Evolutionary conservation across 2,329 filamentous ascomycete species (phyloP).

Genomic region (Epichloe sibirici): DNA sequence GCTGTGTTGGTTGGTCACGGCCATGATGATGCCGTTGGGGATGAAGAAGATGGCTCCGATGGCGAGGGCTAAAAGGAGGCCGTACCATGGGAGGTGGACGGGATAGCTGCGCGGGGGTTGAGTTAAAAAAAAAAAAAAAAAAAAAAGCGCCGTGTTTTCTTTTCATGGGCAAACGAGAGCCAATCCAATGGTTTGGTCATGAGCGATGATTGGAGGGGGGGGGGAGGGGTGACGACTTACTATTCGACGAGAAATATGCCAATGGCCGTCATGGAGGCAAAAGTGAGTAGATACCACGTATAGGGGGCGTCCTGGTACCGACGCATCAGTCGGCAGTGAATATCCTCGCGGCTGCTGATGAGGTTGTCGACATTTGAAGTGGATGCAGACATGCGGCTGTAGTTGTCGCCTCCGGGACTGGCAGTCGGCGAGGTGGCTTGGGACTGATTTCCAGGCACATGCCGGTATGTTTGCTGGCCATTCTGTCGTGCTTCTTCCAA

Average conservation of each 20-base stretch:
- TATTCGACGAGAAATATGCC: conserved; percentile 80
- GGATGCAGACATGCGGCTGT: conserved; percentile 21
- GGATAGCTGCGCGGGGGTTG: conserved; percentile 44
- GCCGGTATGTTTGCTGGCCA: conserved; percentile 39
- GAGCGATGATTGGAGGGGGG: background rate
- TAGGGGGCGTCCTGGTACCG: conserved; percentile 72
- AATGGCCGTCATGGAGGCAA: conserved; percentile 61
- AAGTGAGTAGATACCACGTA: conserved; percentile 68
- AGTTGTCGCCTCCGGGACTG: conserved; percentile 10
- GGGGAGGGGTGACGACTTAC: conserved; percentile 32
- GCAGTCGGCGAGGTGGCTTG: conserved; percentile 8
- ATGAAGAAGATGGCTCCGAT: conserved; percentile 78
- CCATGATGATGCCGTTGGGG: conserved; percentile 86
- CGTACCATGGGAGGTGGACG: conserved; percentile 77
- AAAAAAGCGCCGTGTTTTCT: background rate
- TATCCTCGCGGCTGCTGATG: conserved; percentile 60
- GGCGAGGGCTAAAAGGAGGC: conserved; percentile 62
- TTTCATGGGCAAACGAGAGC: no score
- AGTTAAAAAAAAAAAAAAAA: background rate
- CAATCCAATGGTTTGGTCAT: background rate
- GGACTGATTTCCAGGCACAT: conserved; percentile 24
- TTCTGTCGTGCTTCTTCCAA: conserved; percentile 48
- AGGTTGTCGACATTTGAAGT: conserved; percentile 38
- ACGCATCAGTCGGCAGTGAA: conserved; percentile 75
- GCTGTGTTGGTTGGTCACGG: conserved; percentile 80